Percentiles rank a stretch among this genome's conserved stretches.
Conservation (phyloP, 140 eudicot genomes). For the Erigeron philadelphicus region DNA sequence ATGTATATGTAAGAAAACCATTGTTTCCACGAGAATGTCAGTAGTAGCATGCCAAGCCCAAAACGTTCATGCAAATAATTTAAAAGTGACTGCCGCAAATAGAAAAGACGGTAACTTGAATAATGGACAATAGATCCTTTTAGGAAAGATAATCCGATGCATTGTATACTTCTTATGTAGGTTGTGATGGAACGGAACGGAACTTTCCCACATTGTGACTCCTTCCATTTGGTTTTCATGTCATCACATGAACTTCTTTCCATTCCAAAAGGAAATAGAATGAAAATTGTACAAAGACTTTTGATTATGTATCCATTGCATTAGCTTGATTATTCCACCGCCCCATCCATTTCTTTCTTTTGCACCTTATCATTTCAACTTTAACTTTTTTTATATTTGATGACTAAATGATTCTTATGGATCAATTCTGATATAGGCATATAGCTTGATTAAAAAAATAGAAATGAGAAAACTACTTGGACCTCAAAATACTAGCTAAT, state of each 20-base stretch:
- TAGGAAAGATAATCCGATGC: not conserved
- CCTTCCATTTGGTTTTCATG: too few relatives aligned
- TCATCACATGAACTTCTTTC: not conserved
- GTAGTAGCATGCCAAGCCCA: not conserved
- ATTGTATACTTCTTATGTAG: not conserved
- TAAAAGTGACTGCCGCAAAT: conserved; percentile 2
- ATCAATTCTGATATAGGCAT: not conserved
- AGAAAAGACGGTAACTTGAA: conserved; percentile 9
- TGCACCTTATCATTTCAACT: not conserved
- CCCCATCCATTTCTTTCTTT: not conserved
- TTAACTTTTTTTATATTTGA: conserved; percentile 1
- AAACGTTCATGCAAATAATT: conserved; percentile 8
- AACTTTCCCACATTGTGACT: too few relatives aligned
- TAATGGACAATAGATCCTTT: not conserved
- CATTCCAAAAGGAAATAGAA: not conserved
- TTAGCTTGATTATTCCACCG: not conserved
- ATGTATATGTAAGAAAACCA: not conserved
- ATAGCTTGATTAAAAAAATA: not conserved
- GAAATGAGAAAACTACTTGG: not conserved
- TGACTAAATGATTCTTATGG: conserved; percentile 3
- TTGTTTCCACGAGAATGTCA: not conserved
- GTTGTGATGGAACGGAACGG: not conserved
- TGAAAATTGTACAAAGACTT: not conserved
- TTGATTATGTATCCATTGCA: not conserved
- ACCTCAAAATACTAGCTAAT: not conserved